Evolutionary conservation across 495 filamentous ascomycete genomes (phyloP).

Genomic region (Aspergillus hancockii): DNA sequence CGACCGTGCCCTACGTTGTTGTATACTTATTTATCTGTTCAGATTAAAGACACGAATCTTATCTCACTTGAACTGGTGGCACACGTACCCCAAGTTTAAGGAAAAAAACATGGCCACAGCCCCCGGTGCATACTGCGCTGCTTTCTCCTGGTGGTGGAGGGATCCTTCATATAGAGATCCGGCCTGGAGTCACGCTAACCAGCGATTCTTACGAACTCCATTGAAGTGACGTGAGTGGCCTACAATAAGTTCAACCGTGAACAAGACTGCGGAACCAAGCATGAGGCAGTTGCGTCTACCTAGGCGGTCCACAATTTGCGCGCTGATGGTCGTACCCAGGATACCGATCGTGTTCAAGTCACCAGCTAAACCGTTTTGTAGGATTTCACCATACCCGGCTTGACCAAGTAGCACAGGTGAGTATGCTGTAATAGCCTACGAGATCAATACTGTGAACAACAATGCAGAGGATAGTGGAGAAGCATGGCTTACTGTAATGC

Average conservation of each 20-base stretch:
- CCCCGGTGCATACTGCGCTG: conserved; percentile 41
- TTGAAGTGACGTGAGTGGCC: not conserved
- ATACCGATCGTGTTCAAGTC: conserved; percentile 57
- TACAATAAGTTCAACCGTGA: conserved; percentile 38
- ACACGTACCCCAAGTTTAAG: conserved; percentile 46
- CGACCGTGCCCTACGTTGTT: conserved; percentile 56
- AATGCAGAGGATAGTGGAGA: too few relatives aligned
- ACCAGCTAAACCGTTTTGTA: conserved; percentile 52
- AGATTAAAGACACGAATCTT: conserved; percentile 1
- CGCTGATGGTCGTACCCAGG: conserved; percentile 54
- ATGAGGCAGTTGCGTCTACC: conserved; percentile 50
- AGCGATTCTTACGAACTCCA: not conserved
- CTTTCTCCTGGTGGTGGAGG: conserved; percentile 28
- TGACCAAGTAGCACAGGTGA: conserved; percentile 42
- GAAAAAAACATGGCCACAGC: conserved; percentile 55
- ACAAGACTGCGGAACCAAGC: conserved; percentile 34
- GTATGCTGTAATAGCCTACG: conserved; percentile 43
- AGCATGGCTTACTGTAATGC: conserved; percentile 43
- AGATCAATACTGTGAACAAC: not conserved
- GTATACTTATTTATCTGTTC: conserved; percentile 36
- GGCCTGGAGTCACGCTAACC: conserved; percentile 23
- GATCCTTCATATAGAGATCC: conserved; percentile 44
- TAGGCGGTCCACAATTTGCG: conserved; percentile 53
- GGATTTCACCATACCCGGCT: conserved; percentile 44
- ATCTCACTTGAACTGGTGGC: too few relatives aligned